These are phyloP conservation scores for Strobilomyces confusus DNA, from an alignment of 768 basidiomycete genomes.

Conservation along the genomic window DNA sequence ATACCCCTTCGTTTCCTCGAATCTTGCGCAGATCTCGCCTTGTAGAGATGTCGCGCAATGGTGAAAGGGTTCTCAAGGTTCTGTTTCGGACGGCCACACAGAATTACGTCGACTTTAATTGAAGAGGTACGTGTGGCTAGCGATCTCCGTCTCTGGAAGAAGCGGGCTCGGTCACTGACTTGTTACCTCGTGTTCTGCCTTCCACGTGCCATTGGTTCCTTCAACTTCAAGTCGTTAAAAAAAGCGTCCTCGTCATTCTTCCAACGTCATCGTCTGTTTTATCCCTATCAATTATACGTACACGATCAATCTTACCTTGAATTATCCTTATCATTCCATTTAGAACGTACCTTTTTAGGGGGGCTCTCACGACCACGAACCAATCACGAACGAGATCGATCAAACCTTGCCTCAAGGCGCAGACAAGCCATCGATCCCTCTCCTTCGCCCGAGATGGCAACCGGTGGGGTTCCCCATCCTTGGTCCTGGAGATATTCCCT, in stretches of 20 bases:
- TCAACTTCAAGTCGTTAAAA: background rate
- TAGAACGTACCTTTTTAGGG: conserved; percentile 6
- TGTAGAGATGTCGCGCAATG: background rate
- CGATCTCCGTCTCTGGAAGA: background rate
- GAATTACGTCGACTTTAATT: background rate
- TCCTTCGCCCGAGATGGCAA: conserved; percentile 1
- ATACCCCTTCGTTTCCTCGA: background rate
- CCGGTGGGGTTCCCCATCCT: background rate
- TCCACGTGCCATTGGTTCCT: background rate
- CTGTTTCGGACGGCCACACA: background rate
- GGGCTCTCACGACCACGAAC: conserved; percentile 14
- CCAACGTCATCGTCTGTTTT: background rate
- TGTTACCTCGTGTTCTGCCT: background rate
- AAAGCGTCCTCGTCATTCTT: background rate
- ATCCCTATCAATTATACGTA: background rate
- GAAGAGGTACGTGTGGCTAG: conserved; percentile 6
- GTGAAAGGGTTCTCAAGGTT: background rate
- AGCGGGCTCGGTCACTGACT: background rate
- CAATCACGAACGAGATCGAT: conserved; percentile 15
- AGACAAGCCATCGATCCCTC: conserved; percentile 7
- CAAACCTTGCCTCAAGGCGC: conserved; percentile 13
- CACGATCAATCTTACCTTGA: conserved; percentile 2
- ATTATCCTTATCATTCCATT: conserved; percentile 11
- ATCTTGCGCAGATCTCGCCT: background rate
- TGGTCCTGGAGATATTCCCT: background rate